A percentile compares a stretch with the other conserved stretches of the same genome.
Evolutionary conservation across 2,329 filamentous ascomycete species (phyloP).

Genomic region (Ceratocystis papillata): DNA sequence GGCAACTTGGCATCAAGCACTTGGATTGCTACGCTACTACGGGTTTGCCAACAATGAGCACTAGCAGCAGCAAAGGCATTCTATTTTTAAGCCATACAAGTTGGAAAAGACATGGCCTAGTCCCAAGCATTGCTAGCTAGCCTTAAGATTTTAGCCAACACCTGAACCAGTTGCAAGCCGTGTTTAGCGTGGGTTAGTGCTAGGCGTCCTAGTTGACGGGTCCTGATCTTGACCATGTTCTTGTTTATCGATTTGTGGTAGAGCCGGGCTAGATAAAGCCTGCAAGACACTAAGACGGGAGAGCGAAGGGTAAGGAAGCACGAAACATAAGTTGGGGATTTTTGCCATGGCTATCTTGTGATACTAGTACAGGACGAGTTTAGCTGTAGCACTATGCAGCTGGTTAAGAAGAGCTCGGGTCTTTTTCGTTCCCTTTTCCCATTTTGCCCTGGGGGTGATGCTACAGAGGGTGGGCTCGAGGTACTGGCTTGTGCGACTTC

Average conservation of each 20-base stretch:
- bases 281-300: constrained; percentile 2
- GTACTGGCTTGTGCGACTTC: background rate
- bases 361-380: background rate
- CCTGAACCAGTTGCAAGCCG: background rate
- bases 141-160: background rate
- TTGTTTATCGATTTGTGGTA: background rate
- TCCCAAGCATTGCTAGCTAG: background rate
- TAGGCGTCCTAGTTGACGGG: background rate
- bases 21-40: background rate
- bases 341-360: background rate
- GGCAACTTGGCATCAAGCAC: background rate
- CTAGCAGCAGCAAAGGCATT: background rate
- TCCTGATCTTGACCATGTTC: background rate
- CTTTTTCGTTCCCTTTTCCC: background rate
- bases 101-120: background rate
- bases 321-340: constrained; percentile 6
- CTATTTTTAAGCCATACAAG: background rate
- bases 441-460: background rate
- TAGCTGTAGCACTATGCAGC: background rate
- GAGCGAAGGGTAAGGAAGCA: background rate
- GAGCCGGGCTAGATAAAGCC: background rate
- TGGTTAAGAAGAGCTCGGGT: background rate
- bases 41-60: background rate
- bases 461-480: background rate
- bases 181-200: constrained; percentile 4